Conservation (phyloP, 2,329 filamentous ascomycete species). For the Xylaria sp. region DNA sequence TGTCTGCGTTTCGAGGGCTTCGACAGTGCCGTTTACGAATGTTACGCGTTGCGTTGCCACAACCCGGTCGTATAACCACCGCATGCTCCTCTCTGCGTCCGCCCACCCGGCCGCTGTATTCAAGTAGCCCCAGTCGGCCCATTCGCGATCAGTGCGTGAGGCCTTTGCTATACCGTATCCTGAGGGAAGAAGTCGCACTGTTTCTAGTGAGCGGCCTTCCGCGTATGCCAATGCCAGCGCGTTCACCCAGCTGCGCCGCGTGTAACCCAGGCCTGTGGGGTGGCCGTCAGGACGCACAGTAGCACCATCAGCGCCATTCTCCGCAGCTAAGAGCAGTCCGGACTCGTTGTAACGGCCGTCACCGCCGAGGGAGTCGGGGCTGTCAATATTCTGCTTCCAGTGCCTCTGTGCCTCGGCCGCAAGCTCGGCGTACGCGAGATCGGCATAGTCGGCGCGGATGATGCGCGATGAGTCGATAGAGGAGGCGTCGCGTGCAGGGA, state of each 20-base stretch:
- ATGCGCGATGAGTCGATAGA: slow-evolving; percentile 69
- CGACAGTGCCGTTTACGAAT: slow-evolving; percentile 59
- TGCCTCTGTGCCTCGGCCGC: slow-evolving; percentile 71
- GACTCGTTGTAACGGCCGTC: slow-evolving; percentile 72
- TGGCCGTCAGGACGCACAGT: slow-evolving; percentile 42
- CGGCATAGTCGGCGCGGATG: slow-evolving; percentile 78
- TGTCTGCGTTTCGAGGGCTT: slow-evolving; percentile 42
- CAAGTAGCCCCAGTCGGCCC: slow-evolving; percentile 72
- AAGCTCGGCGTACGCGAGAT: slow-evolving; percentile 76
- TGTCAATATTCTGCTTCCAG: slow-evolving; percentile 67
- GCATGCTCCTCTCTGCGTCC: slow-evolving; percentile 74
- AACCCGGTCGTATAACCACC: slow-evolving; percentile 63
- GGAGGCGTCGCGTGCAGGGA: slow-evolving; percentile 64
- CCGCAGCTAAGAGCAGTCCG: slow-evolving; percentile 69
- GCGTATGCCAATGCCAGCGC: slow-evolving; percentile 57
- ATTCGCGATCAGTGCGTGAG: slow-evolving; percentile 55
- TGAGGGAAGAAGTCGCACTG: slow-evolving; percentile 53
- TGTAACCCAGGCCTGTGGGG: slow-evolving; percentile 61
- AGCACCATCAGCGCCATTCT: slow-evolving; percentile 39
- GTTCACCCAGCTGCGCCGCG: slow-evolving; percentile 65
- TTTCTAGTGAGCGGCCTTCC: slow-evolving; percentile 44
- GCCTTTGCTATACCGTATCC: slow-evolving; percentile 50
- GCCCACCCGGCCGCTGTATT: slow-evolving; percentile 82
- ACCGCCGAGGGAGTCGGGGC: slow-evolving; percentile 60
- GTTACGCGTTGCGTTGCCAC: slow-evolving; percentile 59